phyloP scores from a whole-genome alignment of 2,329 filamentous ascomycete species.

The Clarireedia hainanense region DNA sequence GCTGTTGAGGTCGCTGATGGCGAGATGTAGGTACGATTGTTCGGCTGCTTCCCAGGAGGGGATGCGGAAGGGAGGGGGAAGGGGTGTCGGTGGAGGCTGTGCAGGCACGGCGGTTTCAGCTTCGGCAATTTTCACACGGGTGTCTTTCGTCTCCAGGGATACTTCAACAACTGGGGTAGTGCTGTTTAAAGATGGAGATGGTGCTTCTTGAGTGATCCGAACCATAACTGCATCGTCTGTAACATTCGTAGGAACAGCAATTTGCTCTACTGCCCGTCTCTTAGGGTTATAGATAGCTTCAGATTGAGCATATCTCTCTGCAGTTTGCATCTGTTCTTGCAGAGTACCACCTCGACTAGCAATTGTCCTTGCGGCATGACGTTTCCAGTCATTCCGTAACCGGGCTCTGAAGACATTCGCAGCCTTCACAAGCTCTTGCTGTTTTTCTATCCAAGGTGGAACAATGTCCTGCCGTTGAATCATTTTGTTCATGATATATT shows the following conservation, averaged over 20 bases:
- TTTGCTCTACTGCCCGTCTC: conserved; percentile 38
- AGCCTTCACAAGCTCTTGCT: conserved; percentile 74
- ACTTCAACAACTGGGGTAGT: conserved; percentile 11
- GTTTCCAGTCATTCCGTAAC: conserved; percentile 75
- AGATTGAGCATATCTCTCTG: conserved; percentile 66
- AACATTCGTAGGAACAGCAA: conserved; percentile 38
- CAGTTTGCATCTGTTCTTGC: conserved; percentile 62
- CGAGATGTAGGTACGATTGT: conserved; percentile 64
- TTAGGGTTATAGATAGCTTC: conserved; percentile 60
- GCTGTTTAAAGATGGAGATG: conserved; percentile 14
- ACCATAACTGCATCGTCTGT: conserved; percentile 43
- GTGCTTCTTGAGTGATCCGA: conserved; percentile 34
- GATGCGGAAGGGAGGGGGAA: conserved; percentile 65
- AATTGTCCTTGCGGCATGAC: conserved; percentile 74
- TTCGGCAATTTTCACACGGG: conserved; percentile 4
- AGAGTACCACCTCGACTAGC: conserved; percentile 68
- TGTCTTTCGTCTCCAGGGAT: conserved; percentile 13
- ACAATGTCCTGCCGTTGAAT: conserved; percentile 94
- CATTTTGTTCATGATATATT: conserved; percentile 98
- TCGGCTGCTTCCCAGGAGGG: conserved; percentile 67
- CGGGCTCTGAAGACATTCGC: conserved; percentile 62
- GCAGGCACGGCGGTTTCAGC: not conserved
- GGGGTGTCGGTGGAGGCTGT: conserved; percentile 18
- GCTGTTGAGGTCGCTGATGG: conserved; percentile 69
- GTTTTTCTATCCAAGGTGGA: conserved; percentile 97